phyloP scores from a whole-genome alignment of 1,284 basidiomycete species.

The Cutaneotrichosporon arboriforme region DNA sequence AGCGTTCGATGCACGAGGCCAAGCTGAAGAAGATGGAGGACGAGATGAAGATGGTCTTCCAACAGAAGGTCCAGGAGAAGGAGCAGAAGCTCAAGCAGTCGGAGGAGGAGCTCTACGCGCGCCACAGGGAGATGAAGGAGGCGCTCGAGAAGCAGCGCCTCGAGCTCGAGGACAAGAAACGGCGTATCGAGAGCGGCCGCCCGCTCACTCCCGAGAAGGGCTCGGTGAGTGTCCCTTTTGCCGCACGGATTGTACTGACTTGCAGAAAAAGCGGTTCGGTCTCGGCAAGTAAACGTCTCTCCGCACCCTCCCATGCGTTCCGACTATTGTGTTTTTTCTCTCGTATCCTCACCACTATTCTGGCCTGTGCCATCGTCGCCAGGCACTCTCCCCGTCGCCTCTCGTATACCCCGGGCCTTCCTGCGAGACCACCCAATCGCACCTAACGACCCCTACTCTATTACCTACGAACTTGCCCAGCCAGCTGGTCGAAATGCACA shows the following conservation, averaged over 20 bases:
- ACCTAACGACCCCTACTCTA: conserved; percentile 18
- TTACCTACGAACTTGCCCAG: conserved; percentile 21
- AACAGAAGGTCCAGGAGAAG: conserved; percentile 98
- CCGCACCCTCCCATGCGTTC: not conserved
- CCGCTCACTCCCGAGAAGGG: conserved; percentile 90
- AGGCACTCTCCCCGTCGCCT: conserved; percentile 1
- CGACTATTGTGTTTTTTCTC: conserved; percentile 1
- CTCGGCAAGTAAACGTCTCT: conserved; percentile 37
- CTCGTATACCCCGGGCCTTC: conserved; percentile 17
- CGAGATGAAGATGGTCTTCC: conserved; percentile 99
- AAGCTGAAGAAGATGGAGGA: conserved; percentile 98
- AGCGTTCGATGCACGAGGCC: conserved; percentile 84
- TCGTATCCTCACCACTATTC: not conserved
- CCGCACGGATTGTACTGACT: not conserved
- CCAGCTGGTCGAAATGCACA: conserved; percentile 22
- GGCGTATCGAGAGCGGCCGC: conserved; percentile 86
- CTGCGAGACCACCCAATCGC: conserved; percentile 18
- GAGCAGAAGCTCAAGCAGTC: conserved; percentile 96
- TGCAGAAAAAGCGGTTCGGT: conserved; percentile 46
- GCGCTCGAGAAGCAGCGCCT: conserved; percentile 91
- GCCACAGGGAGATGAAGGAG: conserved; percentile 98
- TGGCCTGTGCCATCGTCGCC: not conserved
- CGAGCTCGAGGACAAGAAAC: conserved; percentile 98
- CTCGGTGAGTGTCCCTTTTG: conserved; percentile 40
- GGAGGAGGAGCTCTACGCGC: conserved; percentile 93